Base-by-base conservation (phyloP, 768 basidiomycete species). In the Lentinula aciculospora region DNA sequence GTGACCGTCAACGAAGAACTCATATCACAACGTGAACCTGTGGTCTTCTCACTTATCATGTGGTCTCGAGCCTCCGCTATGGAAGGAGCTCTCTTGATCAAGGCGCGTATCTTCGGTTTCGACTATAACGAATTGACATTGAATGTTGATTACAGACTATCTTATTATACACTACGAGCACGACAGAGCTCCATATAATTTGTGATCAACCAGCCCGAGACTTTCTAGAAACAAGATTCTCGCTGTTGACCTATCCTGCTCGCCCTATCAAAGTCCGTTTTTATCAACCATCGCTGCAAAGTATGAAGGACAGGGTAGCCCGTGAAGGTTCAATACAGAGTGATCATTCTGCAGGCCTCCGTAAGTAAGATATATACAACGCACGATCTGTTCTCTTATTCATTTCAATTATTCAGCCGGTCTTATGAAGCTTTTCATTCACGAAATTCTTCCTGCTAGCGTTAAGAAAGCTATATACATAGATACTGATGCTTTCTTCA, bases 351-450 rank as follows among this genome's bases (percentile, higher is more conserved):
- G 76, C 80, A 53, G 80, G 80, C 36, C 65, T 73, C 51, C 73
- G 78, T 81, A 61, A 62, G 79, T 78, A 9, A 42, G 1, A 21
- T 36, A 7, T 7, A 7, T 46, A 29, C 31, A n/a, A 23, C 25
- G 37, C 39, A 25, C 9, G 23, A n/a, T n/a, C n/a, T n/a, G n/a
- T n/a, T n/a, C n/a, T n/a, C 51, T 7, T n/a, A 19, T 39, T 36
- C 34, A 25, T 48, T 28, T 44, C 10, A 37, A 10, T 25, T 12
- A 29, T 55, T 12, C 49, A 80, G 79, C 76, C 51, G 79, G 79
- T 1, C 72, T 81, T 40, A 78, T 80, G 76, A 81, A 81, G 62
- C 68, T 81, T 19, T 80, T 81, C 65, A 70, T 81, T 44, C 79
- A 81, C 60, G 79, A 81, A 63, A 72, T 81, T 13, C 64, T 81